Evolutionary conservation across 208 protist genomes (phyloP).

Genomic region (Acanthamoeba comandoni): DNA sequence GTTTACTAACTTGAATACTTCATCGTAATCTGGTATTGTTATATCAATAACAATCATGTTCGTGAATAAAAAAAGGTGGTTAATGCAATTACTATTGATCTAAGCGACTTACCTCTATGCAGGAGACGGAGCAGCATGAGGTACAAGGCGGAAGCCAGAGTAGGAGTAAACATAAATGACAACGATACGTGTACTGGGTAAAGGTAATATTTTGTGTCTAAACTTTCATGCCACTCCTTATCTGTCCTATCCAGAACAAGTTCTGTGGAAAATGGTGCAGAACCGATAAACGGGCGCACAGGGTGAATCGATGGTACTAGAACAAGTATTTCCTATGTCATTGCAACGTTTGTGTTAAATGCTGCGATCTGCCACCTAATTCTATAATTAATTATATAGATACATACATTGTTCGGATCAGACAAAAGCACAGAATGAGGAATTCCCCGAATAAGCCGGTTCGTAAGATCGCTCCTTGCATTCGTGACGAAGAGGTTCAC

Average conservation of each 20-base stretch:
- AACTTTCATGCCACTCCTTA: conserved; percentile 88
- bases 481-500: conserved; percentile 76
- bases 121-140: conserved; percentile 93
- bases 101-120: conserved; percentile 80
- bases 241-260: conserved; percentile 89
- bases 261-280: conserved; percentile 77
- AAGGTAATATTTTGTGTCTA: conserved; percentile 92
- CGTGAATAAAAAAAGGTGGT: too few species aligned
- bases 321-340: conserved; percentile 65
- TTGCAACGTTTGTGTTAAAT: too few species aligned
- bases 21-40: conserved; percentile 73
- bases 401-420: conserved; percentile 75
- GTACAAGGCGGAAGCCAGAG: conserved; percentile 93
- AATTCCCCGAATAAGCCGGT: conserved; percentile 76
- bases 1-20: conserved; percentile 70
- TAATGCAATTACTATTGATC: too few species aligned
- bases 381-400: too few species aligned
- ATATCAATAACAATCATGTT: conserved; percentile 40
- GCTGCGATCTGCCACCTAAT: too few species aligned
- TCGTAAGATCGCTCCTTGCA: conserved; percentile 58
- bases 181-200: conserved; percentile 92
- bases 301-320: conserved; percentile 74
- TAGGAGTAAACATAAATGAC: conserved; percentile 91
- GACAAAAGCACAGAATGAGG: conserved; percentile 81
- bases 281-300: conserved; percentile 75